phyloP scores from a whole-genome alignment of 2,329 filamentous ascomycete species.

The Thermothelomyces thermophilus region DNA sequence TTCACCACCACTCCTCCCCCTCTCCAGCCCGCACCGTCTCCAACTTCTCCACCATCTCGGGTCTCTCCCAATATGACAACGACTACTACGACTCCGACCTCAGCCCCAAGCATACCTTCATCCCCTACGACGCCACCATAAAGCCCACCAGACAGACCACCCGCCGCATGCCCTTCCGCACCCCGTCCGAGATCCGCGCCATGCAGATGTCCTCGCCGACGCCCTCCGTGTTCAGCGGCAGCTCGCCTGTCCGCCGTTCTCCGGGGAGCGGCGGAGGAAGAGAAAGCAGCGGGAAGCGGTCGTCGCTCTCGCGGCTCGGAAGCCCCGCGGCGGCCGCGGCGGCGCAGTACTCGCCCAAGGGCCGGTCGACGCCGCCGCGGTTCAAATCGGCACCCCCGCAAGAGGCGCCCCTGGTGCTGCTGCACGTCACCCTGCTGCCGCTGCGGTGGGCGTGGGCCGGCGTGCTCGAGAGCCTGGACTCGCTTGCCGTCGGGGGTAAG shows the following conservation, averaged over 20 bases:
- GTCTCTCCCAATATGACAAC: slow-evolving; percentile 48
- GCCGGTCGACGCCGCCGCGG: slow-evolving; percentile 47
- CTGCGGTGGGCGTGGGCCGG: slow-evolving; percentile 59
- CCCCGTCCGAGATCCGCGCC: slow-evolving; percentile 61
- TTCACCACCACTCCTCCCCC: slow-evolving; percentile 11
- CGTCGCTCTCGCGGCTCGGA: slow-evolving; percentile 47
- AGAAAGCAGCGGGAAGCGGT: neutral
- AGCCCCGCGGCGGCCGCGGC: slow-evolving; percentile 45
- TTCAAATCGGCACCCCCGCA: slow-evolving; percentile 46
- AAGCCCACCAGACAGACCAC: slow-evolving; percentile 40
- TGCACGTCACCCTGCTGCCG: slow-evolving; percentile 72
- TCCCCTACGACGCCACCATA: slow-evolving; percentile 23
- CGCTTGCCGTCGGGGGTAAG: slow-evolving; percentile 26
- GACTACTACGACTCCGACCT: slow-evolving; percentile 21
- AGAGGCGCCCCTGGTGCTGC: slow-evolving; percentile 61
- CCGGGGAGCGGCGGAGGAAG: neutral
- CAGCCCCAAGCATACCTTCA: slow-evolving; percentile 28
- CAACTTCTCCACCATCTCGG: slow-evolving; percentile 44
- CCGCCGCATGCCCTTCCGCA: slow-evolving; percentile 59
- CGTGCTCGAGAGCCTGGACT: slow-evolving; percentile 40
- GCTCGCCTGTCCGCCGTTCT: slow-evolving; percentile 36
- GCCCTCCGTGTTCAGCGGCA: slow-evolving; percentile 43
- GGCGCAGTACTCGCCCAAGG: slow-evolving; percentile 49
- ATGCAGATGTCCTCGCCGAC: slow-evolving; percentile 67
- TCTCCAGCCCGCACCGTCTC: slow-evolving; percentile 40